These are phyloP conservation scores for Protomyces inouyei DNA, from an alignment of 1,139 yeast species.

Conservation along the genomic window DNA sequence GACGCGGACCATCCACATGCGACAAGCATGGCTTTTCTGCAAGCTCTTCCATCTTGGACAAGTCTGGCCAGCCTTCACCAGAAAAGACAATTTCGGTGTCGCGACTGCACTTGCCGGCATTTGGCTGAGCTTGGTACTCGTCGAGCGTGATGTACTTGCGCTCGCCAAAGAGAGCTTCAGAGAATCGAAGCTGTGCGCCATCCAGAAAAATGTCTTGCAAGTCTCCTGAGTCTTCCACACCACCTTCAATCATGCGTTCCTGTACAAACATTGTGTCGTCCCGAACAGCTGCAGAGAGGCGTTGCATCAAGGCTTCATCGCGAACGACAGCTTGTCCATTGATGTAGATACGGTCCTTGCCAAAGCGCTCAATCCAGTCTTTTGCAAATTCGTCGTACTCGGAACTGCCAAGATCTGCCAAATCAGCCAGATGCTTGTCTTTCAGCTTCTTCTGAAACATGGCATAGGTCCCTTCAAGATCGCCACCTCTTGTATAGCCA, in stretches of 20 bases:
- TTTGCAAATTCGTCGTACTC: background rate
- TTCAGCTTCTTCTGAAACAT: conserved; percentile 37
- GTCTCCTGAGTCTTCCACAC: conserved; percentile 32
- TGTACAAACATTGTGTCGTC: conserved; percentile 37
- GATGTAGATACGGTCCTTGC: conserved; percentile 53
- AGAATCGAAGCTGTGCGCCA: background rate
- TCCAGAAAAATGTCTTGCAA: conserved; percentile 32
- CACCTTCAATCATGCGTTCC: conserved; percentile 33
- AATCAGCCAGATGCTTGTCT: conserved; percentile 43
- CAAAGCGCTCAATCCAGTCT: conserved; percentile 12
- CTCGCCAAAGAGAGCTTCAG: conserved; percentile 20
- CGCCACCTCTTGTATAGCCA: conserved; percentile 2
- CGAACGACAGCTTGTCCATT: conserved; percentile 57
- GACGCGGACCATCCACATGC: conserved; percentile 5
- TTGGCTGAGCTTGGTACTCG: background rate
- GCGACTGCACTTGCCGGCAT: background rate
- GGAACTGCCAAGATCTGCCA: background rate
- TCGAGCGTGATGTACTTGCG: conserved; percentile 2
- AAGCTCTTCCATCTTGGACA: background rate
- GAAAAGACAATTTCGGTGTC: conserved; percentile 11
- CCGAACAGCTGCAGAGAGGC: conserved; percentile 39
- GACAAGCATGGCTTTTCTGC: conserved; percentile 1
- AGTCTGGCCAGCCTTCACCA: conserved; percentile 13
- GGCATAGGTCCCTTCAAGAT: conserved; percentile 1
- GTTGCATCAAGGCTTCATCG: conserved; percentile 45